Conservation (phyloP, 1,284 basidiomycete genomes). For the Abortiporus biennis region DNA sequence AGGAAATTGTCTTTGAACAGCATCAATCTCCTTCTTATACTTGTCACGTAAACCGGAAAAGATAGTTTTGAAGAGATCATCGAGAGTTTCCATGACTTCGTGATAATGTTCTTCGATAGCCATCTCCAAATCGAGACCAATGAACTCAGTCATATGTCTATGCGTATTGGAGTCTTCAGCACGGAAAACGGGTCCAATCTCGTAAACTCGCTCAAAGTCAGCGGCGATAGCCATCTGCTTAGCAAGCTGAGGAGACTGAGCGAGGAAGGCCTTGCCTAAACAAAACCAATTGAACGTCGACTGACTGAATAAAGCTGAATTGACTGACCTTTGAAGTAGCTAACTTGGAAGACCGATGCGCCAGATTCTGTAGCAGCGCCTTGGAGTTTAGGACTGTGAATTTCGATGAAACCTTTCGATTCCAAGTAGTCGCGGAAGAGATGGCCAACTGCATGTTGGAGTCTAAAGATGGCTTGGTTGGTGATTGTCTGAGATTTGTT, state of each 20-base stretch:
- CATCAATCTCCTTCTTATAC: slow-evolving; percentile 77
- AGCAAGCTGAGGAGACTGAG: slow-evolving; percentile 94
- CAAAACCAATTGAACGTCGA: not conserved
- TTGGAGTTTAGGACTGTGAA: slow-evolving; percentile 97
- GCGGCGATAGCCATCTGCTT: slow-evolving; percentile 99
- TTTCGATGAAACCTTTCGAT: slow-evolving; percentile 80
- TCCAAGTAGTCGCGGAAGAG: slow-evolving; percentile 88
- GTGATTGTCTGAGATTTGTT: slow-evolving; percentile 67
- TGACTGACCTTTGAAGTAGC: slow-evolving; percentile 87
- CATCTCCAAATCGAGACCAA: slow-evolving; percentile 99
- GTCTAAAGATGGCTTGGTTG: slow-evolving; percentile 94
- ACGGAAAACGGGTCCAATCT: slow-evolving; percentile 95
- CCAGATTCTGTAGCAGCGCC: slow-evolving; percentile 97
- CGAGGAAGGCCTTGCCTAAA: slow-evolving; percentile 85
- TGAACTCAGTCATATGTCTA: slow-evolving; percentile 98
- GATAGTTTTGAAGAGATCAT: slow-evolving; percentile 78
- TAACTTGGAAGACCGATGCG: slow-evolving; percentile 95
- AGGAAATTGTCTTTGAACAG: slow-evolving; percentile 84
- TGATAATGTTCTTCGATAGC: slow-evolving; percentile 97
- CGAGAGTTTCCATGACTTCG: slow-evolving; percentile 87
- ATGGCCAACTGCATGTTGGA: slow-evolving; percentile 85
- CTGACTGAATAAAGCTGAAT: not conserved
- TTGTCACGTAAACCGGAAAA: slow-evolving; percentile 78
- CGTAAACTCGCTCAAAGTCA: slow-evolving; percentile 97
- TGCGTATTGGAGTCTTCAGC: slow-evolving; percentile 99